A percentile compares a stretch with the other conserved stretches of the same genome.
Evolutionary conservation across 2,329 filamentous ascomycete genomes (phyloP).

Genomic region (Hirsutella minnesotensis): DNA sequence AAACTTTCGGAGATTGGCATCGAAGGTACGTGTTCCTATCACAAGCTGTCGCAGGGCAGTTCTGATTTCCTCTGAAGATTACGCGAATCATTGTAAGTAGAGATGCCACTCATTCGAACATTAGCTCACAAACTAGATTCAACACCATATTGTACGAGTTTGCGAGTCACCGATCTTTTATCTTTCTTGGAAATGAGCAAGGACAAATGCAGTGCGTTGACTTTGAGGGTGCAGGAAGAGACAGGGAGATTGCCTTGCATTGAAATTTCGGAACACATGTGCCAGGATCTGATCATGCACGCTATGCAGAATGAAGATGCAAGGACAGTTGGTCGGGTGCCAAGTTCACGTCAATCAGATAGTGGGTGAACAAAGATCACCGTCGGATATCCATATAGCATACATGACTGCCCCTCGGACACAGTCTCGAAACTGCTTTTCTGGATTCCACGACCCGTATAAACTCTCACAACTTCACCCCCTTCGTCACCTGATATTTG

Average conservation of each 20-base stretch:
- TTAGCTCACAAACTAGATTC: not conserved
- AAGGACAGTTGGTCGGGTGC: not conserved
- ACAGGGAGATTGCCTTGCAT: not conserved
- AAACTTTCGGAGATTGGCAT: not conserved
- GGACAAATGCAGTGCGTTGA: not conserved
- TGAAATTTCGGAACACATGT: not conserved
- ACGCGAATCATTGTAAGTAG: not conserved
- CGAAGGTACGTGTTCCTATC: not conserved
- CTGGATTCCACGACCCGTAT: not conserved
- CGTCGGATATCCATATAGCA: not conserved
- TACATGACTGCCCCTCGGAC: not conserved
- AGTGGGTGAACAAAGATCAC: not conserved
- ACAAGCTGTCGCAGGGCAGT: not conserved
- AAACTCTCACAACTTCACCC: not conserved
- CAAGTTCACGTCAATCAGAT: not conserved
- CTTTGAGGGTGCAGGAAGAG: not conserved
- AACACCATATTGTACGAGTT: not conserved
- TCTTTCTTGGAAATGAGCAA: not conserved
- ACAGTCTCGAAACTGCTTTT: not conserved
- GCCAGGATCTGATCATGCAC: not conserved
- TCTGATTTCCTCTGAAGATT: not conserved
- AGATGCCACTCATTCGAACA: not conserved
- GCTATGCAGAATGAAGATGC: not conserved
- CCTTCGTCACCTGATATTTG: not conserved
- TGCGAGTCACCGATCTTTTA: not conserved